Base-by-base conservation (phyloP, 2,329 filamentous ascomycete genomes). In the Fusarium fracticaudum region DNA sequence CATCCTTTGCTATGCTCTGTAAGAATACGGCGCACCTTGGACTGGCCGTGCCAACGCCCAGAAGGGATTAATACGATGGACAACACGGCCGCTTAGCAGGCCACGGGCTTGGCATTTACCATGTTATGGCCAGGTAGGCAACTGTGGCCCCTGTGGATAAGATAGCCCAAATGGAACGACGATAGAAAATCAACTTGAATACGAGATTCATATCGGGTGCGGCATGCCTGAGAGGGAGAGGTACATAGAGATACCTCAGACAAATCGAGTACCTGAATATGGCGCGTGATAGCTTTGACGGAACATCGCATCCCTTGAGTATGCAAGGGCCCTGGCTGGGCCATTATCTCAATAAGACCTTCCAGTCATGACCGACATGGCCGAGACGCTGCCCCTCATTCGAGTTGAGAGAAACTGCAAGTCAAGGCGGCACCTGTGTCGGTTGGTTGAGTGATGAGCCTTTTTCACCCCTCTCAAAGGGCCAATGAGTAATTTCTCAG, bases 1-100 rank as follows among this genome's bases (percentile, higher is more conserved):
- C 77, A 79, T 72, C 60, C 50, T 76, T 54, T 63, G 38, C 62
- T 68, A 50, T 68, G 65, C 60, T 71, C 55, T 68, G 71, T 64
- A 55, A 69, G 55, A 72, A 71, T 24, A 60, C 72, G 51, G 67
- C 66, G 67, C 64, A 64, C 64, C 57, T 72, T 74, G 61, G 60
- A 43, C 61, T 33, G 55, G 43, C 65, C 67, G 60, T 72, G 62
- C 71, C 72, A 76, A 70, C 67, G 57, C 71, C 69, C 61, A 77
- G 71, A 70, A 59, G 58, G 75, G 61, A 64, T 70, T 69, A 69
- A 77, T 64, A 67, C 71, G 55, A 69, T 66, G 60, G 60, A 35
- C 54, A 67, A 65, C 64, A 60, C 67, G 43, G 61, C 57, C 33
- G 55, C 72, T 75, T 75, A 55, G 68, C 68, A 75, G 69, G 60